phyloP scores from a whole-genome alignment of 2,329 filamentous ascomycete species.

The Diatrype stigma region DNA sequence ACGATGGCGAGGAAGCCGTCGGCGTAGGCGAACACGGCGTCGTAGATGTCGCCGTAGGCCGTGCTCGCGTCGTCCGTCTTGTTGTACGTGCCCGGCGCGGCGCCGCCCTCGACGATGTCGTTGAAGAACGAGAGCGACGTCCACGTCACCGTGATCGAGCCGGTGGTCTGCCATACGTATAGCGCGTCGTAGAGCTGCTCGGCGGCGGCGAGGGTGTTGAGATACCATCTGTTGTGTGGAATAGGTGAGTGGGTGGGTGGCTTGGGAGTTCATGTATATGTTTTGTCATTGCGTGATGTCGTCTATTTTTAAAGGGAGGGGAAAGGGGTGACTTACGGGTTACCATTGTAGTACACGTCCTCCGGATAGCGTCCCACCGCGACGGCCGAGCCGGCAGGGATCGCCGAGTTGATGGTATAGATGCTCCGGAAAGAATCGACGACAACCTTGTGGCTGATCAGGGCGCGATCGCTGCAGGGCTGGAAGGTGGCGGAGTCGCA shows the following conservation, averaged over 20 bases:
- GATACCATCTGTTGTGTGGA: constrained; percentile 55
- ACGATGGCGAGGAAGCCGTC: constrained; percentile 60
- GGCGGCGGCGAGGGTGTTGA: constrained; percentile 71
- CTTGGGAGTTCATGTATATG: too few relatives aligned
- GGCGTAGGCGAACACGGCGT: constrained; percentile 54
- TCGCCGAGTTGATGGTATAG: constrained; percentile 66
- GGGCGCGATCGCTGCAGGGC: constrained; percentile 64
- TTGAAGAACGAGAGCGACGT: constrained; percentile 69
- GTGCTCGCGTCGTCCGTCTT: constrained; percentile 34
- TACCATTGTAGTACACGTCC: constrained; percentile 72
- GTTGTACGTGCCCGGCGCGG: constrained; percentile 62
- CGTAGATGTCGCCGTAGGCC: constrained; percentile 52
- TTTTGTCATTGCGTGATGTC: too few relatives aligned
- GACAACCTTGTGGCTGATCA: constrained; percentile 73
- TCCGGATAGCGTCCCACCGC: constrained; percentile 66
- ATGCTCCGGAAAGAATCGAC: constrained; percentile 70
- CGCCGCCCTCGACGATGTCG: constrained; percentile 55
- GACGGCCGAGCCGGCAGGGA: constrained; percentile 54
- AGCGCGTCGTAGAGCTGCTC: constrained; percentile 77
- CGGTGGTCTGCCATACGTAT: constrained; percentile 62
- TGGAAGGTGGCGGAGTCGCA: constrained; percentile 73
- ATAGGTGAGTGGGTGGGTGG: not conserved
- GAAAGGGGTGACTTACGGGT: constrained; percentile 45
- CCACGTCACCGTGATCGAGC: constrained; percentile 60
- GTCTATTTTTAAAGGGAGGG: too few relatives aligned